Percentiles rank a stretch among this genome's conserved stretches.
phyloP scores from a whole-genome alignment of 148 eudicot species.

The Vaccinium macrocarpon region DNA sequence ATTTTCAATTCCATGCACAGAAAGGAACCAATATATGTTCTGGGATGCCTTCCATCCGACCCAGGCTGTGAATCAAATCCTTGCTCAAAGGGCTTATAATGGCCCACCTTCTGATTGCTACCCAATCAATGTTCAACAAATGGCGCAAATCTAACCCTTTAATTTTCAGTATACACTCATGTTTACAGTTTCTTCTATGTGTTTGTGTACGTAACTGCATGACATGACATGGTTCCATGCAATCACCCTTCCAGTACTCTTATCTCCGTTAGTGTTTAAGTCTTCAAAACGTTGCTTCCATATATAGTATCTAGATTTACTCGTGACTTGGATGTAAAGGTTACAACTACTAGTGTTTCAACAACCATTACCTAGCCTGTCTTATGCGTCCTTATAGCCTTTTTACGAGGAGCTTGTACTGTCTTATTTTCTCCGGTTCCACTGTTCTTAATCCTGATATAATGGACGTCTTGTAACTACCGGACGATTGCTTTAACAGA shows the following conservation, averaged over 20 bases:
- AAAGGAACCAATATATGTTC: conserved; percentile 58
- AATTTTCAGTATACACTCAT: neutral
- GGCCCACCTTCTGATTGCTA: conserved; percentile 44
- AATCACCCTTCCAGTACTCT: neutral
- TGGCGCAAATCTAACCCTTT: conserved; percentile 32
- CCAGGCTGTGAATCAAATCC: conserved; percentile 44
- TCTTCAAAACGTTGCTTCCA: neutral
- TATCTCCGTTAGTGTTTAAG: neutral
- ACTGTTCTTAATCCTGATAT: too few relatives aligned
- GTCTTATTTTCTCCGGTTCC: too few relatives aligned
- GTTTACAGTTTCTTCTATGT: neutral
- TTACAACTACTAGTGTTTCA: neutral
- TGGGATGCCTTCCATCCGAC: conserved; percentile 96
- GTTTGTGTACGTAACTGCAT: too few relatives aligned
- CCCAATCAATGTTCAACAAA: conserved; percentile 51
- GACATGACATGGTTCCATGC: too few relatives aligned
- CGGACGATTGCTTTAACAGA: too few relatives aligned
- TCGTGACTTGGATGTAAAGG: too few relatives aligned
- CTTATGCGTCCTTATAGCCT: neutral
- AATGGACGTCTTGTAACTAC: too few relatives aligned
- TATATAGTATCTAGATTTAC: neutral
- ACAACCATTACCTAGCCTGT: neutral
- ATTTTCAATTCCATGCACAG: conserved; percentile 53
- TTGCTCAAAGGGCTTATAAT: conserved; percentile 55
- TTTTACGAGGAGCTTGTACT: neutral